phyloP scores from a whole-genome alignment of 2,329 filamentous ascomycete species.

The Leptographium lundbergii region DNA sequence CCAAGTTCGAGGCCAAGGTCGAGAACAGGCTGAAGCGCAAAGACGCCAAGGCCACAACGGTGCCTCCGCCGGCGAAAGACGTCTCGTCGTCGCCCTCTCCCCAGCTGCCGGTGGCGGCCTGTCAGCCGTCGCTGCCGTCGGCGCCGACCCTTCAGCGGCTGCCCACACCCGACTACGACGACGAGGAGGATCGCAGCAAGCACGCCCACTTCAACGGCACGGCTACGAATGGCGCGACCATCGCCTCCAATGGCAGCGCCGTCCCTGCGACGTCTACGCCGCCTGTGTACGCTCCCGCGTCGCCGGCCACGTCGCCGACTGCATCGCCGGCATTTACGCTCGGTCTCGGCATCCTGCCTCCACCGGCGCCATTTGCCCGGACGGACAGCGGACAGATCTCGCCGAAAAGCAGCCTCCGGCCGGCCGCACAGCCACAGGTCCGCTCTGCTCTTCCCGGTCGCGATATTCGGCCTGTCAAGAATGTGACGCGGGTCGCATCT shows the following conservation, averaged over 20 bases:
- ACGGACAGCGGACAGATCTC: background rate
- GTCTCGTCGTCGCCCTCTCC: background rate
- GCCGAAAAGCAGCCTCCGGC: background rate
- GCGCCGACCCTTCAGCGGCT: conserved; percentile 20
- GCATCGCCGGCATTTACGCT: background rate
- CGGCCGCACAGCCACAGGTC: background rate
- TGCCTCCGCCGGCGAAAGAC: background rate
- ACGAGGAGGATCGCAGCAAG: conserved; percentile 20
- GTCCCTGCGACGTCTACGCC: background rate
- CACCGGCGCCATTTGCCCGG: background rate
- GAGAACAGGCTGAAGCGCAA: conserved; percentile 9
- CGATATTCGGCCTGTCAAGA: conserved; percentile 12
- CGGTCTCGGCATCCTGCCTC: background rate
- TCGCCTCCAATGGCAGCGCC: background rate
- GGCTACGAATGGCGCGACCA: conserved; percentile 6
- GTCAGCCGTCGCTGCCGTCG: background rate
- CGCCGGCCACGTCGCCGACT: conserved; percentile 20
- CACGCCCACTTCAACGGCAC: conserved; percentile 13
- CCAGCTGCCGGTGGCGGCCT: background rate
- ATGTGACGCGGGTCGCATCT: background rate
- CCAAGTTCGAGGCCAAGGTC: conserved; percentile 15
- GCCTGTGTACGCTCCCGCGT: conserved; percentile 27
- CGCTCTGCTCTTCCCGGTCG: conserved; percentile 4
- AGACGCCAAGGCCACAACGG: background rate
- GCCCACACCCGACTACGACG: conserved; percentile 37